Percentiles rank a stretch among this genome's conserved stretches.
phyloP scores from a whole-genome alignment of 805 yeast species.

The Debaryomyces prosopidis region DNA sequence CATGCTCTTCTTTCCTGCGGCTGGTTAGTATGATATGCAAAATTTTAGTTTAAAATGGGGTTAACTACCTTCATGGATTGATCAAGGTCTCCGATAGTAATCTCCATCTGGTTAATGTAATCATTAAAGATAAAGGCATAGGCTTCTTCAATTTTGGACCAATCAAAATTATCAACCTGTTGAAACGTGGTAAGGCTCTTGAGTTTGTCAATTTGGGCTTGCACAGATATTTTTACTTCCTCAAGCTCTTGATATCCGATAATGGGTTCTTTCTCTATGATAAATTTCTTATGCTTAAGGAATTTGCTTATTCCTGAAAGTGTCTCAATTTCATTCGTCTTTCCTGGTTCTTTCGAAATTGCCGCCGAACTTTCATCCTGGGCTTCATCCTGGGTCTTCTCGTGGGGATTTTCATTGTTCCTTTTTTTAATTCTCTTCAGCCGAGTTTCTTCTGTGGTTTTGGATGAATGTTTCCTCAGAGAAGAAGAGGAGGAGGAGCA shows the following conservation, averaged over 20 bases:
- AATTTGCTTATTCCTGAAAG: background rate
- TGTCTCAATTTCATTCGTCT: background rate
- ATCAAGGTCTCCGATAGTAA: constrained; percentile 9
- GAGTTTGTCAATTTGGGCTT: background rate
- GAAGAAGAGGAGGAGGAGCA: no score
- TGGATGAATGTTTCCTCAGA: no score
- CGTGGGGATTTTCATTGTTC: background rate
- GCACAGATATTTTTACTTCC: background rate
- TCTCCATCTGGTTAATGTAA: constrained; percentile 18
- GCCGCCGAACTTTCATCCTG: constrained; percentile 1
- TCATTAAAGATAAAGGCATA: constrained; percentile 19
- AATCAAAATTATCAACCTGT: constrained; percentile 17
- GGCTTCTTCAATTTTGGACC: constrained; percentile 18
- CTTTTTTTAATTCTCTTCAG: background rate
- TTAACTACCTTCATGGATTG: constrained; percentile 1
- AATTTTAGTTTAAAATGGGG: background rate
- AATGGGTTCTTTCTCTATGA: background rate
- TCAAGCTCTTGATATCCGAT: background rate
- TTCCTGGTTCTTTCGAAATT: no score
- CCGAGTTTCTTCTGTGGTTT: no score
- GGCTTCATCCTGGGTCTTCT: background rate
- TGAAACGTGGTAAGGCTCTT: background rate
- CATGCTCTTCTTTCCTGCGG: constrained; percentile 5
- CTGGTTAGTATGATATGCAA: background rate
- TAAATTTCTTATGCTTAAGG: background rate